Evolutionary conservation across 495 filamentous ascomycete genomes (phyloP).

Genomic region (Neurospora discreta): DNA sequence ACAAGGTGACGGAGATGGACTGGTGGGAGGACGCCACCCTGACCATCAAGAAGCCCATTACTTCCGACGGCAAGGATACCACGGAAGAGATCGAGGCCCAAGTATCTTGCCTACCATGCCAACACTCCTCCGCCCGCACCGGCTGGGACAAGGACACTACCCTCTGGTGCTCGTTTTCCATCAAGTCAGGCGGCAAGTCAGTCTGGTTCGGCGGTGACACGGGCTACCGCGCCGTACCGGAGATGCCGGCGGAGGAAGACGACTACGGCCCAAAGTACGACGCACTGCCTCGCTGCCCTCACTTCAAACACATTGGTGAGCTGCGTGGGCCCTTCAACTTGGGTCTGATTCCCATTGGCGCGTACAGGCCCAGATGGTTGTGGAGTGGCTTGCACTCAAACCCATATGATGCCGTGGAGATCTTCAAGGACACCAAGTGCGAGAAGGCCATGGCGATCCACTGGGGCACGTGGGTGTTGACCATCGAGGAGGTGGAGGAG

Average conservation of each 20-base stretch:
- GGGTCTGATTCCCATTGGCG: constrained; percentile 89
- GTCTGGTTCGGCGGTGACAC: constrained; percentile 70
- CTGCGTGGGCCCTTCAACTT: constrained; percentile 83
- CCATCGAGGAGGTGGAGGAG: constrained; percentile 75
- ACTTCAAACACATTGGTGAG: constrained; percentile 78
- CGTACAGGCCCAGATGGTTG: constrained; percentile 69
- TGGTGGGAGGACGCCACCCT: constrained; percentile 89
- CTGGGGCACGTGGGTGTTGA: constrained; percentile 90
- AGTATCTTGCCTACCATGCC: constrained; percentile 74
- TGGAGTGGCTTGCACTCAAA: constrained; percentile 78
- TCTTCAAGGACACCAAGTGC: constrained; percentile 82
- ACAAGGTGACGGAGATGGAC: constrained; percentile 77
- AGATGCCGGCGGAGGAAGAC: constrained; percentile 44
- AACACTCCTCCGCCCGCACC: constrained; percentile 66
- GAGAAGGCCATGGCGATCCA: constrained; percentile 79
- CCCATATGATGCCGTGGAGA: constrained; percentile 80
- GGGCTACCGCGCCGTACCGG: constrained; percentile 77
- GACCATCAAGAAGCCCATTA: constrained; percentile 33
- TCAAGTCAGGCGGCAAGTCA: constrained; percentile 62
- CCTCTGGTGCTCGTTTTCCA: constrained; percentile 80
- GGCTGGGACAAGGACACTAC: constrained; percentile 60
- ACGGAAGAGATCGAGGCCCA: constrained; percentile 49
- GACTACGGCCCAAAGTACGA: constrained; percentile 61
- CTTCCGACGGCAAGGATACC: constrained; percentile 19
- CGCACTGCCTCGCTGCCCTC: constrained; percentile 66